These are phyloP conservation scores for Starmerella lactis-condensi DNA, from an alignment of 805 yeast genomes.

Conservation along the genomic window DNA sequence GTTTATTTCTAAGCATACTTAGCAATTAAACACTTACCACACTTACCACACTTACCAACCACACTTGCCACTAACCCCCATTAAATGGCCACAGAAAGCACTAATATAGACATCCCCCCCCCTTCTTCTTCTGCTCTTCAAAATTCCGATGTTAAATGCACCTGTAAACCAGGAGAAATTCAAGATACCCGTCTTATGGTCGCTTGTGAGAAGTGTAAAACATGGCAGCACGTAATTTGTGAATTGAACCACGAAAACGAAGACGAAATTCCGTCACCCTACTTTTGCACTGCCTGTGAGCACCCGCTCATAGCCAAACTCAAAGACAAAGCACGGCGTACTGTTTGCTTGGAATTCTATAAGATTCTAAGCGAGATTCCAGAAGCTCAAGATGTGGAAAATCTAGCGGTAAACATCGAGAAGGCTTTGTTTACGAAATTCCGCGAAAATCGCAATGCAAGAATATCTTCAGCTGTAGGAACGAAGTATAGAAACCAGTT, in stretches of 20 bases:
- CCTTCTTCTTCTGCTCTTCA: no score
- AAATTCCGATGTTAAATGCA: no score
- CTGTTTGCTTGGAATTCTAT: conserved; percentile 25
- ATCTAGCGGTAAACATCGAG: conserved; percentile 36
- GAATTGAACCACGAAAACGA: conserved; percentile 31
- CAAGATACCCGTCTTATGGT: no score
- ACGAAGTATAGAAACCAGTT: conserved; percentile 46
- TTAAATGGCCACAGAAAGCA: no score
- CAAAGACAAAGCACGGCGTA: conserved; percentile 27
- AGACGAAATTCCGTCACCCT: conserved; percentile 33
- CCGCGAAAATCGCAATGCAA: no score
- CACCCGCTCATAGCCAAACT: not conserved
- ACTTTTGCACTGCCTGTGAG: conserved; percentile 16
- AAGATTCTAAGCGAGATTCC: not conserved
- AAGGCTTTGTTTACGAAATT: conserved; percentile 28
- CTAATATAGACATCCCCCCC: no score
- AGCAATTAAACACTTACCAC: no score
- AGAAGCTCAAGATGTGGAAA: conserved; percentile 17
- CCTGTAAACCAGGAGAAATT: no score
- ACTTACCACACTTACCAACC: no score
- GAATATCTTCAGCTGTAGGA: conserved; percentile 21
- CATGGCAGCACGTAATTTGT: conserved; percentile 56
- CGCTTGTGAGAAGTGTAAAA: conserved; percentile 43
- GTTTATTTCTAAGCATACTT: no score
- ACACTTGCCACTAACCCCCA: no score